A percentile compares a stretch with the other conserved stretches of the same genome.
phyloP scores from a whole-genome alignment of 2,329 filamentous ascomycete species.

The Drechslerella coelobrocha region DNA sequence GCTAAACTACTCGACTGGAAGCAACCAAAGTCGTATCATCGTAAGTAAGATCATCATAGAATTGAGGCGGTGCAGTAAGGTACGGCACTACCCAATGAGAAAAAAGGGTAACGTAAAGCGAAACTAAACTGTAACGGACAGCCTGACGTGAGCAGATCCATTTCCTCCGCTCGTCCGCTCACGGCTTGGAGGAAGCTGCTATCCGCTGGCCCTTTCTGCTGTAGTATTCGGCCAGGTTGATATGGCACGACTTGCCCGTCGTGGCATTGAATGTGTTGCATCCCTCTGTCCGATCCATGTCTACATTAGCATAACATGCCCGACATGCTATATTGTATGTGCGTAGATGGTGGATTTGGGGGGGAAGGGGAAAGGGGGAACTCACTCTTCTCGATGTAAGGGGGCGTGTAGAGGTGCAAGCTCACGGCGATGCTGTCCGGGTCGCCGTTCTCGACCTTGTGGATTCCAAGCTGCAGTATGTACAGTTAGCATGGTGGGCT shows the following conservation, averaged over 20 bases:
- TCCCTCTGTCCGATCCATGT: conserved; percentile 59
- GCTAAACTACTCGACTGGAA: too few species aligned
- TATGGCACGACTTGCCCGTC: conserved; percentile 66
- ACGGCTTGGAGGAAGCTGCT: conserved; percentile 55
- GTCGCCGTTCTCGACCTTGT: conserved; percentile 68
- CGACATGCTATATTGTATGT: neutral
- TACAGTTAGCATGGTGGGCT: conserved; percentile 2
- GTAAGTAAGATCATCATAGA: too few species aligned
- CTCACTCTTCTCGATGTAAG: conserved; percentile 65
- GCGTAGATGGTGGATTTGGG: neutral
- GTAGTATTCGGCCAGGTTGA: conserved; percentile 64
- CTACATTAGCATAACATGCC: conserved; percentile 7
- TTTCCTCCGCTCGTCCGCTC: conserved; percentile 22
- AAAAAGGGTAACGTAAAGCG: too few species aligned
- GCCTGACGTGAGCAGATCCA: too few species aligned
- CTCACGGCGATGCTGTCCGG: conserved; percentile 66
- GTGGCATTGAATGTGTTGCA: conserved; percentile 68
- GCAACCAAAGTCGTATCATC: too few species aligned
- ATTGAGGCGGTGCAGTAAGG: too few species aligned
- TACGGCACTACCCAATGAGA: too few species aligned
- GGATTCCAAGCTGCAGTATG: conserved; percentile 63
- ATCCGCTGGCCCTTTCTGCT: conserved; percentile 58
- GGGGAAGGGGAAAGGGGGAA: neutral
- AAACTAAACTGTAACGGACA: too few species aligned
- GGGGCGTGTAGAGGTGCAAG: conserved; percentile 69